These are phyloP conservation scores for Paecilomyces formosus DNA, from an alignment of 2,329 filamentous ascomycete genomes.

Conservation along the genomic window DNA sequence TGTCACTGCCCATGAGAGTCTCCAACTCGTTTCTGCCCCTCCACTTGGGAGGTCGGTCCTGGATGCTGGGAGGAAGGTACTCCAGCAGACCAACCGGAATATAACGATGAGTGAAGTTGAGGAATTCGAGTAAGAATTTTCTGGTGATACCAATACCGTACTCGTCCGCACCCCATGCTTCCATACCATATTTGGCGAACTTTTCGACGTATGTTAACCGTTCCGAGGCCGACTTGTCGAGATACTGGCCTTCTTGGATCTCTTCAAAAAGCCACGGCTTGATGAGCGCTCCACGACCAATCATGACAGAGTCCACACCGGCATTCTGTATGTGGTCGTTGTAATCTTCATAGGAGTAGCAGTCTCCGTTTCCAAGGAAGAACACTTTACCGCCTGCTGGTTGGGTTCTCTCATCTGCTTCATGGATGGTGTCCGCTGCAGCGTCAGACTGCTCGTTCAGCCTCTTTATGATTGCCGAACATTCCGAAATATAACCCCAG, in stretches of 20 bases:
- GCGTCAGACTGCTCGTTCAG: conserved; percentile 63
- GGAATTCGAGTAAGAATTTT: conserved; percentile 88
- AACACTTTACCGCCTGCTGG: conserved; percentile 67
- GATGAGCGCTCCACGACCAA: conserved; percentile 89
- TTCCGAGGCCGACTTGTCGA: conserved; percentile 89
- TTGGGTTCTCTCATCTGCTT: conserved; percentile 67
- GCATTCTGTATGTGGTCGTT: conserved; percentile 67
- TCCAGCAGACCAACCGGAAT: conserved; percentile 84
- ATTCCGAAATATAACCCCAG: conserved; percentile 91
- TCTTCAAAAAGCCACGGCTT: conserved; percentile 99
- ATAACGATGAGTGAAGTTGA: conserved; percentile 90
- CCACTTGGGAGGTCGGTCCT: conserved; percentile 82
- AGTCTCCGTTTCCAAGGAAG: conserved; percentile 95
- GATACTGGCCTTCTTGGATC: conserved; percentile 82
- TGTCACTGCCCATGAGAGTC: conserved; percentile 80
- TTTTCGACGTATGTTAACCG: conserved; percentile 79
- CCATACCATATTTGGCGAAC: conserved; percentile 82
- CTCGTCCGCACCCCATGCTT: conserved; percentile 94
- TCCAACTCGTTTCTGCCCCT: conserved; percentile 82
- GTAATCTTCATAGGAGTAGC: conserved; percentile 89
- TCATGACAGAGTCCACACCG: conserved; percentile 89
- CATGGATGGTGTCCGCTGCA: conserved; percentile 66
- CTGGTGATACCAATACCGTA: conserved; percentile 84
- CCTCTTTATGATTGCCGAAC: conserved; percentile 71
- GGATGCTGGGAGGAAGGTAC: conserved; percentile 76